Base-by-base conservation (phyloP, 805 yeast species). In the Candida arabinofermentans region DNA sequence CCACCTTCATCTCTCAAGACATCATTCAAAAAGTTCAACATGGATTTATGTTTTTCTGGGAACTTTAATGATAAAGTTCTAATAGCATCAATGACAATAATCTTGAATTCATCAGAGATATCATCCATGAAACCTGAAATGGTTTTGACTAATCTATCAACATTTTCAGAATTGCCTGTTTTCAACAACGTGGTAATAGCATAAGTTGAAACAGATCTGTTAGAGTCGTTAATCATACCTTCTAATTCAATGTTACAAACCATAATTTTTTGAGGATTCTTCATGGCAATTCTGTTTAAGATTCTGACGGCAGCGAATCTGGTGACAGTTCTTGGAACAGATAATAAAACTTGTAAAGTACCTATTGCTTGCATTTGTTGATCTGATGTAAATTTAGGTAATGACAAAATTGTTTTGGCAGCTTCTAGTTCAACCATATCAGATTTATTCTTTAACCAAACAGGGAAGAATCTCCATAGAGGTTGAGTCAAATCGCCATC, bases 111-210 rank as follows among this genome's bases (percentile, higher is more conserved):
- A 64, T 93, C 99, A 24, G 96, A 79, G 49, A 93, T 91, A 52
- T 91, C 97, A 60, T 79, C 86, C 84, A 91, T 86, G 61, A 90
- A 84, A 27, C 83, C 82, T 24, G 93, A 74, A 67, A 93, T 88
- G 41, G 89, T 90, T 48, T 82, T 74, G 65, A 93, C 87, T 54
- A 93, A 75, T 56, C 96, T 77, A 62, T 91, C 96, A 42, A 93
- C 96, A 52, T 79, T 77, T 46, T 86, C 88, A 47, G 87, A 83
- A 50, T 90, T 89, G 61, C 97, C 96, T 2, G 98, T 91, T 69
- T 91, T 93, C 64, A 93, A 77, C 58, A 93, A 72, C 2, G 98
- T 91, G 26, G 98, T 93, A 61, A 93, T 93, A 22, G 99, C 97
- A 65, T 88, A 91, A 13, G 99, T 93, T 12, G 98, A 91, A 50